Conservation (phyloP, 139 green algal species). For the Haematococcus lacustris region DNA sequence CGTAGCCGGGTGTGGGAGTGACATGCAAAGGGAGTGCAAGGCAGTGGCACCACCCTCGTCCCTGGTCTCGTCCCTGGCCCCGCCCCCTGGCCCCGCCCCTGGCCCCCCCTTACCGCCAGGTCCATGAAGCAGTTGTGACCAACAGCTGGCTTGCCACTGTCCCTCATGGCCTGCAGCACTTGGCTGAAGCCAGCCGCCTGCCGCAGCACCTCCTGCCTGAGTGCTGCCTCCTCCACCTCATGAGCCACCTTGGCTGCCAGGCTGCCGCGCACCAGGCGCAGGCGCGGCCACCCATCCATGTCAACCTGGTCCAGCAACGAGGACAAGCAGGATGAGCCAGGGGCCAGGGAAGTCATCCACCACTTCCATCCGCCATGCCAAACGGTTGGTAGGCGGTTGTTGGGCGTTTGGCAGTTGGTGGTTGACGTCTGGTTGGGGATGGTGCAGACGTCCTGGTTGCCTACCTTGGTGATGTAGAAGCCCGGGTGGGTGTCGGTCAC, state of each 20-base stretch:
- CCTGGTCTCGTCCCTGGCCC: not conserved
- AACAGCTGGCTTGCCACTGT: slow-evolving; percentile 31
- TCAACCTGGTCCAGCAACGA: not conserved
- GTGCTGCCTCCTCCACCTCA: not conserved
- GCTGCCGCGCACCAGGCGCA: not conserved
- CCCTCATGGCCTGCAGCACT: slow-evolving; percentile 49
- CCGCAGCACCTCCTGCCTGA: slow-evolving; percentile 1
- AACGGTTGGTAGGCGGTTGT: not conserved
- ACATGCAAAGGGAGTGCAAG: not conserved
- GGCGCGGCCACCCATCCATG: not conserved
- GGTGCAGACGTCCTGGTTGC: not conserved
- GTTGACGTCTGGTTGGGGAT: not conserved
- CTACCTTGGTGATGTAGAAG: not conserved
- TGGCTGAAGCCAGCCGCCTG: slow-evolving; percentile 26
- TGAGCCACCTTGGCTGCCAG: no score
- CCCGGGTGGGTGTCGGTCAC: not conserved
- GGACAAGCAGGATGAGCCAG: not conserved
- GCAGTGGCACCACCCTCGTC: not conserved
- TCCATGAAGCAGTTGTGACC: slow-evolving; percentile 65
- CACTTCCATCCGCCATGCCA: not conserved
- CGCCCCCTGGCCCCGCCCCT: not conserved
- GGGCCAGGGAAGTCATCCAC: not conserved
- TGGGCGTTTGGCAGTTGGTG: not conserved
- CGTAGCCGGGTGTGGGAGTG: not conserved
- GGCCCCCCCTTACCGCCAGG: slow-evolving; percentile 12